Percentiles rank a stretch among this genome's conserved stretches.
phyloP scores from a whole-genome alignment of 352 stramenopile species.

The Blastocystis hominis region DNA sequence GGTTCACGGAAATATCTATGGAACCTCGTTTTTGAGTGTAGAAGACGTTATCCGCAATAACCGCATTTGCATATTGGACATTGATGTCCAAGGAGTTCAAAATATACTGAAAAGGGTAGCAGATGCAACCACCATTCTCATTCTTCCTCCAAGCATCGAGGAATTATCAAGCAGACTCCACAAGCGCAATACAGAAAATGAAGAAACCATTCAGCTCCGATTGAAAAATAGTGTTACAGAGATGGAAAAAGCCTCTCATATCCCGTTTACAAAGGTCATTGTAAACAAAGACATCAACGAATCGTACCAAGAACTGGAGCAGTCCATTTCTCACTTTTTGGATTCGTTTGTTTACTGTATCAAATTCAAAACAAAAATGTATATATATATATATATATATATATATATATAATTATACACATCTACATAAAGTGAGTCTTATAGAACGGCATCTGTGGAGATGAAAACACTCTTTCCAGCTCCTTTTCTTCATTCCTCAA shows the following conservation, averaged over 20 bases:
- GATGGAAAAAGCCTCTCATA: conserved; percentile 66
- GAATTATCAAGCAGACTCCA: conserved; percentile 75
- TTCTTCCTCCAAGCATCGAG: conserved; percentile 75
- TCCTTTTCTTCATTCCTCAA: conserved; percentile 26
- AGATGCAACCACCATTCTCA: conserved; percentile 72
- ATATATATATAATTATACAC: not conserved
- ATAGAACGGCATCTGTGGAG: conserved; percentile 47
- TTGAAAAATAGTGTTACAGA: conserved; percentile 73
- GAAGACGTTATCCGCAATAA: conserved; percentile 68
- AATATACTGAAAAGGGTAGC: conserved; percentile 66
- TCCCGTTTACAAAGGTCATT: conserved; percentile 73
- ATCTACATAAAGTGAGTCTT: not conserved
- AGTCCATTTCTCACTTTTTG: conserved; percentile 69
- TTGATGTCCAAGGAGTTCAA: conserved; percentile 78
- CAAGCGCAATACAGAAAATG: conserved; percentile 72
- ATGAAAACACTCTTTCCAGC: not conserved
- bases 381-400: too few relatives aligned
- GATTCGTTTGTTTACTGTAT: conserved; percentile 5
- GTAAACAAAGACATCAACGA: conserved; percentile 75
- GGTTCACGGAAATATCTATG: conserved; percentile 80
- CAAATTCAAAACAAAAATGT: not conserved
- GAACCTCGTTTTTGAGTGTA: conserved; percentile 72
- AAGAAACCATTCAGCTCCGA: conserved; percentile 75
- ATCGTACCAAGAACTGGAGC: conserved; percentile 68
- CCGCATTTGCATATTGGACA: conserved; percentile 81